Evolutionary conservation across 176 grass and related monocot species (phyloP).

Genomic region (Musa troglodytarum): DNA sequence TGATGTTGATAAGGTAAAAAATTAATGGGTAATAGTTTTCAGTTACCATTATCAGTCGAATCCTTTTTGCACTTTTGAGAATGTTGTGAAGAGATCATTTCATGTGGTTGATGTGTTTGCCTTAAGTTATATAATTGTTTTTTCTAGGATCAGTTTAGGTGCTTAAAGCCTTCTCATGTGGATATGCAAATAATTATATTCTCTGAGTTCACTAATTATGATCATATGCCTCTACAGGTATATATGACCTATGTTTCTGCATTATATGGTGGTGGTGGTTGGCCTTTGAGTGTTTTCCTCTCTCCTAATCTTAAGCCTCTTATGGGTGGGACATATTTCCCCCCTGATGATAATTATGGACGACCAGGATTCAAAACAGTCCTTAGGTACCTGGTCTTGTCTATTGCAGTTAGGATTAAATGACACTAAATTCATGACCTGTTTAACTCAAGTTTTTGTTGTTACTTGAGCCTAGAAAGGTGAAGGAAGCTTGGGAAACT

Average conservation of each 20-base stretch:
- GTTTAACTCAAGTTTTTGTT: neutral
- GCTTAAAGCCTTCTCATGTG: neutral
- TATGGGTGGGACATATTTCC: slow-evolving; percentile 98
- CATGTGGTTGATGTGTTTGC: neutral
- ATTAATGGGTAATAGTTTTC: neutral
- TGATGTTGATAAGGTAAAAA: slow-evolving; percentile 94
- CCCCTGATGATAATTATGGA: slow-evolving; percentile 85
- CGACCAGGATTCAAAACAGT: slow-evolving; percentile 92
- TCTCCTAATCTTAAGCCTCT: slow-evolving; percentile 75
- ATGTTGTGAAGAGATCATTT: neutral
- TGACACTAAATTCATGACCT: neutral
- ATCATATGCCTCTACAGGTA: slow-evolving; percentile 39
- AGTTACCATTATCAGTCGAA: neutral
- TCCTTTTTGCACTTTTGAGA: neutral
- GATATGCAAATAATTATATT: neutral
- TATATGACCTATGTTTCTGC: slow-evolving; percentile 93
- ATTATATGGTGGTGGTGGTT: slow-evolving; percentile 79
- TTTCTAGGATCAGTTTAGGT: neutral
- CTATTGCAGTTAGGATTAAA: neutral
- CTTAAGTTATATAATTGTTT: neutral
- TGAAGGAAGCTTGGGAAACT: slow-evolving; percentile 87
- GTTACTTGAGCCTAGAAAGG: slow-evolving; percentile 36
- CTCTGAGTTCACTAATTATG: neutral
- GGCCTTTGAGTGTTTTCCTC: slow-evolving; percentile 91
- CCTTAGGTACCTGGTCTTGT: slow-evolving; percentile 41